Percentiles rank a stretch among this genome's conserved stretches.
phyloP scores from a whole-genome alignment of 2,329 filamentous ascomycete species.

The Phoma sp. region DNA sequence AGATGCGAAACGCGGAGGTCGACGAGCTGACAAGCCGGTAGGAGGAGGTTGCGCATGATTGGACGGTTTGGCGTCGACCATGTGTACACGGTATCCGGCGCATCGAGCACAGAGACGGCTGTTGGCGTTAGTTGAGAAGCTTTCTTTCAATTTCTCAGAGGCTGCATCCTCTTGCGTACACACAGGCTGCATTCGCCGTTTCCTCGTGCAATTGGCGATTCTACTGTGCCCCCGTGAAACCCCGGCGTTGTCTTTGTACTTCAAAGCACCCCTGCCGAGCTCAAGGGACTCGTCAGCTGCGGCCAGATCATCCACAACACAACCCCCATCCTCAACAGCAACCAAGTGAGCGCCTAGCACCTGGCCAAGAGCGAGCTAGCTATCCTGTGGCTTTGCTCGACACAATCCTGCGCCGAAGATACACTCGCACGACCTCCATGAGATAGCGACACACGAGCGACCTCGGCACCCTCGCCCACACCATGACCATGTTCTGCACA shows the following conservation, averaged over 20 bases:
- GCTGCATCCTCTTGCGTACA: not conserved
- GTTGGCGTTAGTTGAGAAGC: slow-evolving; percentile 1
- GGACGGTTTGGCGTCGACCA: slow-evolving; percentile 16
- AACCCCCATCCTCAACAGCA: slow-evolving; percentile 19
- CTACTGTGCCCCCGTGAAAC: slow-evolving; percentile 1
- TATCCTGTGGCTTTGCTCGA: slow-evolving; percentile 1
- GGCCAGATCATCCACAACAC: slow-evolving; percentile 37
- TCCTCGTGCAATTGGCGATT: not conserved
- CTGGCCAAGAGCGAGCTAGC: slow-evolving; percentile 4
- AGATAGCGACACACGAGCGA: slow-evolving; percentile 41
- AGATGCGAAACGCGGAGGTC: slow-evolving; percentile 36
- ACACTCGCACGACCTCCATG: slow-evolving; percentile 31
- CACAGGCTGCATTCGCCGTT: not conserved
- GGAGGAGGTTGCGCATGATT: slow-evolving; percentile 23
- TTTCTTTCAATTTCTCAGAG: not conserved
- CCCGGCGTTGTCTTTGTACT: slow-evolving; percentile 1
- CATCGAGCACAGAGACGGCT: slow-evolving; percentile 7
- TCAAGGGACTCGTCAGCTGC: slow-evolving; percentile 36
- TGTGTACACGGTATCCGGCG: slow-evolving; percentile 9
- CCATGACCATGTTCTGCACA: slow-evolving; percentile 32
- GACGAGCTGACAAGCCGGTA: slow-evolving; percentile 14
- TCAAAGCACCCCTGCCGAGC: slow-evolving; percentile 11
- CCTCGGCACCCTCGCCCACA: slow-evolving; percentile 24
- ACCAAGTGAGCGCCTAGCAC: slow-evolving; percentile 12
- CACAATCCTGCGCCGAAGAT: not conserved